Conservation (phyloP, 1,284 basidiomycete genomes). For the Golubevia sp. region DNA sequence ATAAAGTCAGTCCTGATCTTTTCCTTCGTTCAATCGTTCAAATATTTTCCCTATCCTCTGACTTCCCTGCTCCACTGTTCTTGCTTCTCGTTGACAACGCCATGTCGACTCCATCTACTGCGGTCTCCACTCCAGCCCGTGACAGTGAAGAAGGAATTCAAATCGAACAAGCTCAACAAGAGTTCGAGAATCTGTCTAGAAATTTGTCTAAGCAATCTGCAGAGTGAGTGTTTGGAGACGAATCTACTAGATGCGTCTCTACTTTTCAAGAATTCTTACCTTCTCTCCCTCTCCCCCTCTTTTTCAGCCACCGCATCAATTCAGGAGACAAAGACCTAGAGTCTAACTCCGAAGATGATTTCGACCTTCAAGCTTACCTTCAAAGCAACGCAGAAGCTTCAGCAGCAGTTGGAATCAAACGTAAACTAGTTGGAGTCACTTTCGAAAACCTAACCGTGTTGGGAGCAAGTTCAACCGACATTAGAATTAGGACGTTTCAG, state of each 20-base stretch:
- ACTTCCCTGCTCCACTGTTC: too few species aligned
- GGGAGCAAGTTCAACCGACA: constrained; percentile 21
- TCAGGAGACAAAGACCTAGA: neutral
- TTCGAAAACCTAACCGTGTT: constrained; percentile 27
- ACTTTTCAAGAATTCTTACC: too few species aligned
- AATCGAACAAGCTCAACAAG: neutral
- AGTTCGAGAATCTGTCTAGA: neutral
- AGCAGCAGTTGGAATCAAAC: constrained; percentile 17
- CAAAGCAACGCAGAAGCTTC: neutral
- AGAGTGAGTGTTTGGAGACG: neutral
- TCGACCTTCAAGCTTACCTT: neutral
- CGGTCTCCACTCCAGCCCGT: too few species aligned
- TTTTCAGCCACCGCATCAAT: neutral
- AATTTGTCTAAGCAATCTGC: neutral
- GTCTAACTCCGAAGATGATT: neutral
- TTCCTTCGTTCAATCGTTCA: too few species aligned
- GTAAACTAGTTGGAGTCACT: constrained; percentile 35
- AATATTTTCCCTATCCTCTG: too few species aligned
- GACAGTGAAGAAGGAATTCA: too few species aligned
- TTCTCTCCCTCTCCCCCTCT: neutral
- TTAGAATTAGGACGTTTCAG: constrained; percentile 34
- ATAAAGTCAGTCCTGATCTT: too few species aligned
- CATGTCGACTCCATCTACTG: too few species aligned
- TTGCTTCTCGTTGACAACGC: too few species aligned
- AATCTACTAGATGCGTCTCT: neutral